Base-by-base conservation (phyloP, 2,329 filamentous ascomycete genomes). In the Ophiostoma montium region DNA sequence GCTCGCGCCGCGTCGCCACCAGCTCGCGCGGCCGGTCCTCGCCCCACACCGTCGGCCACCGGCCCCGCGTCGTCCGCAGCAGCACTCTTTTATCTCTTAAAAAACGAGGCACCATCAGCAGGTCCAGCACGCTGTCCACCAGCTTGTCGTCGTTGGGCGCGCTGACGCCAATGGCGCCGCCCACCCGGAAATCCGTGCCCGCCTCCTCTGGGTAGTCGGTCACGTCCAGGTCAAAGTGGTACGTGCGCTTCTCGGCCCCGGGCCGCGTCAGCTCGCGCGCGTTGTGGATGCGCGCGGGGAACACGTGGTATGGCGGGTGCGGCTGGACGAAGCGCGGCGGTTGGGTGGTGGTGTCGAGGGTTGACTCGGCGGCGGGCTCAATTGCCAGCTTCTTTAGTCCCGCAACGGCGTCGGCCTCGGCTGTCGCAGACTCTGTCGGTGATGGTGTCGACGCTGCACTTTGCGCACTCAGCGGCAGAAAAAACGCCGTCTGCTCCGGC, bases 41-140 rank as follows among this genome's bases (percentile, higher is more conserved):
- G 38, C 90, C 92, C 92, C 92, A 98, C 46, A 98, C 94, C 0
- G 92, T 98, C 4, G 92, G 92, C 90, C 90, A 98, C 46, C 92
- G 77, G 32, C 90, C 90, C 53, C 74, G 77, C 33, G 75, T 78
- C 0, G 92, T 96, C 63, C 80, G 81, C 57, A 96, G 68, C 16
- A 84, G 70, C 16, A 95, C 75, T 13, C 84, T 82, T 70, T 86
- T 92, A 67, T 94, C 85, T 30, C 92, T 83, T 52, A 92, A 72
- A 60, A 83, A 86, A 35, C 79, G 82, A 3, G 89, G 89, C 19
- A 96, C 75, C 57, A 85, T 74, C 16, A 98, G 78, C 21, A 83
- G 70, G 60, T 95, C 80, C 56, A 98, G 77, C 35, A 96, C 70
- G 54, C 92, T 82, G 15, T 95, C 84, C 1, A 98, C 89, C 5